Conservation (phyloP, 306 rosid genomes). For the Vigna mungo region DNA sequence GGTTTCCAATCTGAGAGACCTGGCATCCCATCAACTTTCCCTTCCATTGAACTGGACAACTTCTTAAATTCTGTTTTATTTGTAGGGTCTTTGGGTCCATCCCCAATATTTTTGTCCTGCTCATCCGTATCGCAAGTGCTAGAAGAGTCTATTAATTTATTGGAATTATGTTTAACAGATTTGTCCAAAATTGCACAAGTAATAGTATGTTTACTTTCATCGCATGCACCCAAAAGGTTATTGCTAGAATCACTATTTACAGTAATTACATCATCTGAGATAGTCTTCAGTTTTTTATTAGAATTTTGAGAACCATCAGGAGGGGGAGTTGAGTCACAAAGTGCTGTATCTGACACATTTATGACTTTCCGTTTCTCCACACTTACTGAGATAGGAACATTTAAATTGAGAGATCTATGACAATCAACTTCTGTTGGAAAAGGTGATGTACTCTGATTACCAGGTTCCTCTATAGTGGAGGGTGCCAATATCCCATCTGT, state of each 20-base stretch:
- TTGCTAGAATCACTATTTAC: slow-evolving; percentile 50
- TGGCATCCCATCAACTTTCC: slow-evolving; percentile 48
- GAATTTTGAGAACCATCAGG: slow-evolving; percentile 57
- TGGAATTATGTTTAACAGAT: slow-evolving; percentile 48
- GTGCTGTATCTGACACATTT: slow-evolving; percentile 47
- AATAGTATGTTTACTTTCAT: slow-evolving; percentile 46
- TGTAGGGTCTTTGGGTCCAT: slow-evolving; percentile 49
- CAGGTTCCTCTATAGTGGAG: slow-evolving; percentile 57
- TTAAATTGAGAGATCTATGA: slow-evolving; percentile 54
- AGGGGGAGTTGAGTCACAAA: slow-evolving; percentile 45
- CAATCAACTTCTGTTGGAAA: slow-evolving; percentile 47
- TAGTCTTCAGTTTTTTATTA: slow-evolving; percentile 69
- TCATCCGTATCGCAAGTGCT: slow-evolving; percentile 56
- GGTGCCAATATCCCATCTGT: slow-evolving; percentile 52
- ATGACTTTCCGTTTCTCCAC: slow-evolving; percentile 64
- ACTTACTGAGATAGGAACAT: slow-evolving; percentile 49
- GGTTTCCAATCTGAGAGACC: slow-evolving; percentile 75
- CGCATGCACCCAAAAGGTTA: slow-evolving; percentile 47
- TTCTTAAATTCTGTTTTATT: slow-evolving; percentile 52
- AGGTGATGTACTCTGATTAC: slow-evolving; percentile 38
- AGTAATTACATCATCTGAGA: slow-evolving; percentile 58
- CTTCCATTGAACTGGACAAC: slow-evolving; percentile 48
- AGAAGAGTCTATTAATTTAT: slow-evolving; percentile 51
- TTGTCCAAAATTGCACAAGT: slow-evolving; percentile 42
- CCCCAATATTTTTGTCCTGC: slow-evolving; percentile 44